Conservation (phyloP, 805 yeast genomes). For the Starmerella asiatica region DNA sequence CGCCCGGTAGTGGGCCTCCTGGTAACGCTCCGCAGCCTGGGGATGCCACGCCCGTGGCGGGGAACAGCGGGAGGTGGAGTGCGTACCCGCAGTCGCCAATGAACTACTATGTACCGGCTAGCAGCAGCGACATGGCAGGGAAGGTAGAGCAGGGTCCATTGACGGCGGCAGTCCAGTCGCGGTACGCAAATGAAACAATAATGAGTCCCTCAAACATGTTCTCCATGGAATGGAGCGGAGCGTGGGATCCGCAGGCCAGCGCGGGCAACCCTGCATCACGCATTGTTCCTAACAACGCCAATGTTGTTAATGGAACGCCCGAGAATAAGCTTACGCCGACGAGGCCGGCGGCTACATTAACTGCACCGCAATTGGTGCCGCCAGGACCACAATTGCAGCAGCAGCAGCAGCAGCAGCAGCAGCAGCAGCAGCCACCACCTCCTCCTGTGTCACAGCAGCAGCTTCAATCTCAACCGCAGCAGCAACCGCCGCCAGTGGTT, state of each 20-base stretch:
- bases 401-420: slow-evolving; percentile 1
- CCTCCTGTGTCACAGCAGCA: no score
- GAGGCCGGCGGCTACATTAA: background rate
- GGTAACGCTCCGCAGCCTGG: no score
- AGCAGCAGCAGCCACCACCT: no score
- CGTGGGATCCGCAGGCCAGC: slow-evolving; percentile 22
- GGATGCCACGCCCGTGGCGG: no score
- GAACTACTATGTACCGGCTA: slow-evolving; percentile 12
- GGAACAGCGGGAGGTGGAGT: slow-evolving; percentile 10
- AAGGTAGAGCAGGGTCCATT: slow-evolving; percentile 50
- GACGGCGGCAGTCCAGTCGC: slow-evolving; percentile 43
- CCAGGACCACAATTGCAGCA: background rate
- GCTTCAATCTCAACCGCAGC: slow-evolving; percentile 4
- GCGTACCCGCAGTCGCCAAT: slow-evolving; percentile 14
- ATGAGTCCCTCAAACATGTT: slow-evolving; percentile 74
- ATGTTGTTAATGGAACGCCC: no score
- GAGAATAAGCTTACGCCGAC: no score
- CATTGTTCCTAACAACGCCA: no score
- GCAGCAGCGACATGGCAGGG: background rate
- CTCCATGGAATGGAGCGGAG: slow-evolving; percentile 45
- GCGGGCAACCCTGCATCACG: no score
- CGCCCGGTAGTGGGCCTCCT: no score
- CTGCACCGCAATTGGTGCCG: background rate
- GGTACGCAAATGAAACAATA: slow-evolving; percentile 57
- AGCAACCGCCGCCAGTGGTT: slow-evolving; percentile 1